phyloP scores from a whole-genome alignment of 768 basidiomycete species.

The Kwoniella botswanensis region DNA sequence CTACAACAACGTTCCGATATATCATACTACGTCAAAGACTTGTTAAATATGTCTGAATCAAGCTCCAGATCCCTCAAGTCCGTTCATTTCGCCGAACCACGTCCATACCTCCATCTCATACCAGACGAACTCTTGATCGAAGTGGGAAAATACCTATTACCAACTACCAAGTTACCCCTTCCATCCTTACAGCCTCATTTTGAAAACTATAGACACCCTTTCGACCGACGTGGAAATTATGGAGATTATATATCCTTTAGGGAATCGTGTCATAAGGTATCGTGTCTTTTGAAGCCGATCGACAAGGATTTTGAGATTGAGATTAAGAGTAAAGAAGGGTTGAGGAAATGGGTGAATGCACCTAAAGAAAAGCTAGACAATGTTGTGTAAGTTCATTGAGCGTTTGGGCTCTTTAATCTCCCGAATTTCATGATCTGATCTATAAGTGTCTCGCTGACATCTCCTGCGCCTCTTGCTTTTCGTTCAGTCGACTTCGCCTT shows the following conservation, averaged over 20 bases:
- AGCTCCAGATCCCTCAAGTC: not conserved
- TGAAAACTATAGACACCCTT: slow-evolving; percentile 6
- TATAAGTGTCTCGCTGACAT: not conserved
- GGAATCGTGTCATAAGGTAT: slow-evolving; percentile 2
- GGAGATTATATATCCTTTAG: slow-evolving; percentile 7
- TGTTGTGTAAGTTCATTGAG: slow-evolving; percentile 1
- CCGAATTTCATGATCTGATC: too few relatives aligned
- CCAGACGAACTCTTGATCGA: slow-evolving; percentile 16
- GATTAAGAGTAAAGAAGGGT: slow-evolving; percentile 10
- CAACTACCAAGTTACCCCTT: not conserved
- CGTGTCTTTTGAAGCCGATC: slow-evolving; percentile 11
- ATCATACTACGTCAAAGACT: too few relatives aligned
- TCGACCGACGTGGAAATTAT: not conserved
- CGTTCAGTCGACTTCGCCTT: slow-evolving; percentile 8
- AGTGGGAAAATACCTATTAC: slow-evolving; percentile 16
- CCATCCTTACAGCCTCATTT: slow-evolving; percentile 16
- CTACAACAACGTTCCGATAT: too few relatives aligned
- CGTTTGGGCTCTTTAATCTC: too few relatives aligned
- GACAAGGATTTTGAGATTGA: slow-evolving; percentile 12
- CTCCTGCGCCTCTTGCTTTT: not conserved
- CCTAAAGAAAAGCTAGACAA: not conserved
- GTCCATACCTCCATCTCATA: not conserved
- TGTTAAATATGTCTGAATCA: not conserved
- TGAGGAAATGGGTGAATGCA: slow-evolving; percentile 5
- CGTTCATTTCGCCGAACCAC: not conserved